These are phyloP conservation scores for Pueraria montana DNA, from an alignment of 306 rosid genomes.

Conservation along the genomic window DNA sequence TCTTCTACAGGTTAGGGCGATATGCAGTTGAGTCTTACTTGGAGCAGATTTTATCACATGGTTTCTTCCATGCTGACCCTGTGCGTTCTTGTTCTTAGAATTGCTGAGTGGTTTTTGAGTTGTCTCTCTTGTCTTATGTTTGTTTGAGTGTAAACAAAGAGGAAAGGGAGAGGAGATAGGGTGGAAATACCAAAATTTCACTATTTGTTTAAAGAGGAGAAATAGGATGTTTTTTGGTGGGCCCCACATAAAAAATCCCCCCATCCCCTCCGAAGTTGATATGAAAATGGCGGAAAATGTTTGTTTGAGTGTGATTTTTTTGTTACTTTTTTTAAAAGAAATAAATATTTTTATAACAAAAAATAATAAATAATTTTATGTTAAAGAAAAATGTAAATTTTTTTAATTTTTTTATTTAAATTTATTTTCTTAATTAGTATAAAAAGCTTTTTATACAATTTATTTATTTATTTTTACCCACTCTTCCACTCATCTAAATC, in stretches of 20 bases:
- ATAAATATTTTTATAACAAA: background rate
- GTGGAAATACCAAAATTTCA: background rate
- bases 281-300: background rate
- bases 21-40: conserved; percentile 99
- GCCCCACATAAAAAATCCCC: background rate
- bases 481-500: background rate
- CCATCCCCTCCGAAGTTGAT: background rate
- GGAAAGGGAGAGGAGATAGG: background rate
- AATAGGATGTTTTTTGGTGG: background rate
- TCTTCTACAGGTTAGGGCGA: conserved; percentile 78
- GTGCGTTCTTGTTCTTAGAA: conserved; percentile 59
- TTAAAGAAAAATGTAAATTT: background rate
- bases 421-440: background rate
- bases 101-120: conserved; percentile 29
- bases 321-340: background rate
- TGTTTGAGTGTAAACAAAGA: background rate
- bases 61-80: conserved; percentile 99
- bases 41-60: conserved; percentile 98
- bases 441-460: background rate
- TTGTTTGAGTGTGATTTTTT: background rate
- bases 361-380: background rate
- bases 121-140: conserved; percentile 1
- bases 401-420: background rate
- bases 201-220: background rate
- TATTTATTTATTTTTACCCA: background rate